These are phyloP conservation scores for Fusarium sp. DNA, from an alignment of 2,329 filamentous ascomycete species.

Conservation along the genomic window DNA sequence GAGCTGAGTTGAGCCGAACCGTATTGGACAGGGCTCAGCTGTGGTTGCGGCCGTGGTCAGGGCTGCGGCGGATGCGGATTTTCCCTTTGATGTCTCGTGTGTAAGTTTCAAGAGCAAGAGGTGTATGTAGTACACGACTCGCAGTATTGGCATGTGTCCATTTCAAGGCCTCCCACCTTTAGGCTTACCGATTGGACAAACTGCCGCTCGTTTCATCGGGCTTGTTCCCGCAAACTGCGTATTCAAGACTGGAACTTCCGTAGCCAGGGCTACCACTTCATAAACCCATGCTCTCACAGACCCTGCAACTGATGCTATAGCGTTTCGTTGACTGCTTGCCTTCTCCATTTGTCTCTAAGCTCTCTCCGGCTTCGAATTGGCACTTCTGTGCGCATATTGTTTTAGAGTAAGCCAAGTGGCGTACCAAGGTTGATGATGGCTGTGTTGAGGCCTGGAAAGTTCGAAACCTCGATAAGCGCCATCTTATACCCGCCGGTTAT, in stretches of 20 bases:
- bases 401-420: conserved; percentile 23
- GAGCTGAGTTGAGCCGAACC: neutral
- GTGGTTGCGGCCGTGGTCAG: neutral
- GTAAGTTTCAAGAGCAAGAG: conserved; percentile 12
- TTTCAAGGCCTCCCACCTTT: conserved; percentile 1
- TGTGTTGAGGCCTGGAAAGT: conserved; percentile 47
- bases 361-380: conserved; percentile 8
- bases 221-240: conserved; percentile 5
- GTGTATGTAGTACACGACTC: conserved; percentile 20
- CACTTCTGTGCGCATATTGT: conserved; percentile 6
- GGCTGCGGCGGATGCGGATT: neutral
- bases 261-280: neutral
- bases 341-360: conserved; percentile 11
- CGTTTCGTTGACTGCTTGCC: conserved; percentile 4
- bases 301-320: neutral
- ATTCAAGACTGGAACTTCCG: conserved; percentile 16
- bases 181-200: conserved; percentile 20
- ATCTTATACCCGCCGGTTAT: neutral
- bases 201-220: conserved; percentile 1
- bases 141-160: conserved; percentile 13
- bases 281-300: neutral
- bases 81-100: conserved; percentile 15
- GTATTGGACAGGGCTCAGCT: neutral
- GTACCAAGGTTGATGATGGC: conserved; percentile 23
- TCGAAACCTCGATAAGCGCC: conserved; percentile 33